These are phyloP conservation scores for Nicotiana paniculata DNA, from an alignment of 257 asterid species.

Conservation along the genomic window DNA sequence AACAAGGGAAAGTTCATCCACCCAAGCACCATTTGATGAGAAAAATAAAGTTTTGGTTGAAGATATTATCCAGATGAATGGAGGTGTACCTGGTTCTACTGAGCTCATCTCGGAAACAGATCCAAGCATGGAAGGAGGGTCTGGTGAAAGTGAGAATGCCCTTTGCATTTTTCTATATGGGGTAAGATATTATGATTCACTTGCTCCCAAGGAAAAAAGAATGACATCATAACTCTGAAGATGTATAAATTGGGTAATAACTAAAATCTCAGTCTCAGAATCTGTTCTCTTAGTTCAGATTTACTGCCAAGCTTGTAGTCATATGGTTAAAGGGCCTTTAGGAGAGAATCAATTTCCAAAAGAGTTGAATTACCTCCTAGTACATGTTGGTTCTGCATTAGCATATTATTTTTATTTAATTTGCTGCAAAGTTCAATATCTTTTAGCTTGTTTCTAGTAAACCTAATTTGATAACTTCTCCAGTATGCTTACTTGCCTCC, in stretches of 20 bases:
- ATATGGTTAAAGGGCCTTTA: background rate
- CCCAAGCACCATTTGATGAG: conserved; percentile 28
- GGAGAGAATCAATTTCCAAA: conserved; percentile 6
- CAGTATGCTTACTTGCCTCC: background rate
- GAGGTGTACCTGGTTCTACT: conserved; percentile 9
- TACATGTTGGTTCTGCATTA: background rate
- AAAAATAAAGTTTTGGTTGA: conserved; percentile 26
- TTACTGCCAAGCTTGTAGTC: background rate
- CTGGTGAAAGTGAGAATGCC: conserved; percentile 35
- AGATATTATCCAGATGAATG: conserved; percentile 16
- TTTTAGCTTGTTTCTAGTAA: background rate
- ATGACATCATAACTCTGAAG: background rate
- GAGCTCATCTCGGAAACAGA: conserved; percentile 15
- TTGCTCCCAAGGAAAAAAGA: background rate
- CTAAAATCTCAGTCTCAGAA: background rate
- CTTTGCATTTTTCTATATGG: conserved; percentile 79
- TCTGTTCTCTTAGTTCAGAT: background rate
- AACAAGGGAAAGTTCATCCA: conserved; percentile 18
- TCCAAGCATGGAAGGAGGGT: conserved; percentile 21
- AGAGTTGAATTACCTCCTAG: background rate
- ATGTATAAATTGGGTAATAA: background rate
- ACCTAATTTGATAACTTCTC: background rate
- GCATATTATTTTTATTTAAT: background rate
- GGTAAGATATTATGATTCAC: conserved; percentile 41
- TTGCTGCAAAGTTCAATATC: background rate